Evolutionary conservation across 2,329 filamentous ascomycete species (phyloP).

Genomic region (Allantophomopsis cytisporea): DNA sequence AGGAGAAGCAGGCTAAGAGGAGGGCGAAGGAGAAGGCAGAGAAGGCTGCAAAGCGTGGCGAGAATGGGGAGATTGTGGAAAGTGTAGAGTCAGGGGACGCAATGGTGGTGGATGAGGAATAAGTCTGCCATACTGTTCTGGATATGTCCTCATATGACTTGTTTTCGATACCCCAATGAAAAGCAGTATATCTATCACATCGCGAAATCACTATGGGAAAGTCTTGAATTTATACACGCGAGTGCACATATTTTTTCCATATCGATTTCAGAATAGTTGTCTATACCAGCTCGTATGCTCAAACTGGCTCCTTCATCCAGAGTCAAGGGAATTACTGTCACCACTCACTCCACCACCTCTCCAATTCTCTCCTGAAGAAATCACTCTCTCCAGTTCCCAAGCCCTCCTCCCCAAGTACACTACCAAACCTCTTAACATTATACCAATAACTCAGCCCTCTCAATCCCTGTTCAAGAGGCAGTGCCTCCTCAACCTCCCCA

Average conservation of each 20-base stretch:
- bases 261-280: too few species aligned
- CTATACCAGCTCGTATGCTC: too few species aligned
- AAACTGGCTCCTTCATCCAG: too few species aligned
- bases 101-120: too few species aligned
- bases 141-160: too few species aligned
- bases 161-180: too few species aligned
- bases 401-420: constrained; percentile 49
- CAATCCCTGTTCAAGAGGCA: constrained; percentile 84
- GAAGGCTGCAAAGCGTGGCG: constrained; percentile 22
- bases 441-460: constrained; percentile 88
- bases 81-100: background rate
- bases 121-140: too few species aligned
- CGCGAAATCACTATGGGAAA: too few species aligned
- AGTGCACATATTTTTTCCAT: too few species aligned
- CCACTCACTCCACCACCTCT: constrained; percentile 29
- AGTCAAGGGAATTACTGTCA: too few species aligned
- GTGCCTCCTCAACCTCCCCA: constrained; percentile 80
- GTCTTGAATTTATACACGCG: too few species aligned
- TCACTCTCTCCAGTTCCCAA: constrained; percentile 61
- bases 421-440: constrained; percentile 72
- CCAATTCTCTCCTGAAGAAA: constrained; percentile 67
- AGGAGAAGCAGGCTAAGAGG: constrained; percentile 43
- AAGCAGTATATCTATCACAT: too few species aligned
- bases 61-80: background rate
- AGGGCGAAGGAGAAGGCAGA: constrained; percentile 41